Conservation (phyloP, 176 grass and related monocot genomes). For the Saccharum spontaneum region DNA sequence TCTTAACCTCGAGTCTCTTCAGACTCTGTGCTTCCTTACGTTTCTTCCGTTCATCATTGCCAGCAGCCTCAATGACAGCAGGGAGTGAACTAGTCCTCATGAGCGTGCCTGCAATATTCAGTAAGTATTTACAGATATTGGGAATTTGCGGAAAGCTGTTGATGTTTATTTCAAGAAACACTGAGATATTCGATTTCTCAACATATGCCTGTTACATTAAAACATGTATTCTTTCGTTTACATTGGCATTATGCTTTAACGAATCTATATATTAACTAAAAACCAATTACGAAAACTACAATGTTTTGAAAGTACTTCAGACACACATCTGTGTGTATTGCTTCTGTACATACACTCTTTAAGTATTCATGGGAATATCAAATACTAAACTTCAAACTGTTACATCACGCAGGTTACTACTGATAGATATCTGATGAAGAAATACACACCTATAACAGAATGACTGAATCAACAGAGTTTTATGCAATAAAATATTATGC, state of each 20-base stretch:
- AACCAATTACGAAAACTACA: background rate
- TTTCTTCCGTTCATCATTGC: slow-evolving; percentile 46
- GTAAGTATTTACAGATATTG: background rate
- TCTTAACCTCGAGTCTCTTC: slow-evolving; percentile 68
- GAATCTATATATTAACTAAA: background rate
- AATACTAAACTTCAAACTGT: background rate
- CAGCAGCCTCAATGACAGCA: slow-evolving; percentile 23
- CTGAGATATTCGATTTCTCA: background rate
- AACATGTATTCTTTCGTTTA: background rate
- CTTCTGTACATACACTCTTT: background rate
- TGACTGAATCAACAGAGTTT: too few species aligned
- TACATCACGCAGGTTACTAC: too few species aligned
- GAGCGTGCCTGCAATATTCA: slow-evolving; percentile 32
- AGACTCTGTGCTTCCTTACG: slow-evolving; percentile 57
- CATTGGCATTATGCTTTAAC: background rate
- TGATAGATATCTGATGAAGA: background rate
- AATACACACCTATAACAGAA: too few species aligned
- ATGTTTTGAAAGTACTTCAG: background rate
- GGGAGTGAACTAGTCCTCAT: slow-evolving; percentile 67
- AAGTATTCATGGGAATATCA: background rate
- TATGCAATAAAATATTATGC: background rate
- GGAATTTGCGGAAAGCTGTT: background rate
- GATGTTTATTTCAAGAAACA: background rate
- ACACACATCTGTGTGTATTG: background rate
- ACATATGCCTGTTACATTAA: background rate